Percentiles rank a stretch among this genome's conserved stretches.
Conservation (phyloP, 768 basidiomycete species). For the Boletus sp. region DNA sequence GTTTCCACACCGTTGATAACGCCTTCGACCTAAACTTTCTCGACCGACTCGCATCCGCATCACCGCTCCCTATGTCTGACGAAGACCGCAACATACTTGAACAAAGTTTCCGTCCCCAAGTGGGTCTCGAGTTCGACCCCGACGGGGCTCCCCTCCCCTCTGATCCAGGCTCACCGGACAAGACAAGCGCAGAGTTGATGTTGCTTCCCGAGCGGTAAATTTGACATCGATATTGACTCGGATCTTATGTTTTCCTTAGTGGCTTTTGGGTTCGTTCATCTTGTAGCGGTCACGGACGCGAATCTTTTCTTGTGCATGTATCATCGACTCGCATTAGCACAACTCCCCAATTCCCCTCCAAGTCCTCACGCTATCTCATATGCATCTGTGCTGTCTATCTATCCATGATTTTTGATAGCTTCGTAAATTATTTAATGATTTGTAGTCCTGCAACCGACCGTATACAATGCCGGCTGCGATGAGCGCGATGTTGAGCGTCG, state of each 20-base stretch:
- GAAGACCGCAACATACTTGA: conserved; percentile 23
- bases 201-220: conserved; percentile 44
- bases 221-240: background rate
- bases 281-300: conserved; percentile 22
- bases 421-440: background rate
- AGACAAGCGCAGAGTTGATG: conserved; percentile 37
- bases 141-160: conserved; percentile 39
- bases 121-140: conserved; percentile 35
- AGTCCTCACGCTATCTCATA: conserved; percentile 10
- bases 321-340: conserved; percentile 13
- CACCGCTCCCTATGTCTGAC: conserved; percentile 37
- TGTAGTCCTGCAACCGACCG: background rate
- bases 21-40: conserved; percentile 39
- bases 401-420: conserved; percentile 6
- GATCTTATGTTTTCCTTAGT: background rate
- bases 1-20: conserved; percentile 19
- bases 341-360: background rate
- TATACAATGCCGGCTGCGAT: background rate
- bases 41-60: conserved; percentile 37
- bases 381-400: conserved; percentile 14
- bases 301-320: conserved; percentile 15
- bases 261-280: conserved; percentile 3
- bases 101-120: conserved; percentile 9
- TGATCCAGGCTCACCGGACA: conserved; percentile 44
- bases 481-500: background rate